These are phyloP conservation scores for Helminthosporium solani DNA, from an alignment of 2,329 filamentous ascomycete genomes.

Conservation along the genomic window DNA sequence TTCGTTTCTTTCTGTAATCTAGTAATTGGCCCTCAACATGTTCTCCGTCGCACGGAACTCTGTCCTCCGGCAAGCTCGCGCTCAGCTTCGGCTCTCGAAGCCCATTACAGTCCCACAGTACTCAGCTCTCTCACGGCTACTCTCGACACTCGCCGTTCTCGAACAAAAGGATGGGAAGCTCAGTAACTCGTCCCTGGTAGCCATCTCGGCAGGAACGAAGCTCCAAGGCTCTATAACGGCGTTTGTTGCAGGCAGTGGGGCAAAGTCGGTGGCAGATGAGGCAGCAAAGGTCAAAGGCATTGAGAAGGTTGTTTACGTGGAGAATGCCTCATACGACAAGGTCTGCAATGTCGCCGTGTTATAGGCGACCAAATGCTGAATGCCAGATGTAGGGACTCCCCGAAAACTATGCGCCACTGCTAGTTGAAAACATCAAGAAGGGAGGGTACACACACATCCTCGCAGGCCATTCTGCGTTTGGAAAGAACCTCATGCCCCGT, in stretches of 20 bases:
- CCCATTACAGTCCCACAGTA: constrained; percentile 43
- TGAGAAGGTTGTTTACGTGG: constrained; percentile 86
- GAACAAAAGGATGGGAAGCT: constrained; percentile 92
- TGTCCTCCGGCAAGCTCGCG: constrained; percentile 40
- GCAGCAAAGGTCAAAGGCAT: constrained; percentile 87
- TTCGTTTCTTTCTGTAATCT: not conserved
- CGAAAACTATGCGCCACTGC: constrained; percentile 89
- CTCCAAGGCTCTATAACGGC: constrained; percentile 82
- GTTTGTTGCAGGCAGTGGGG: constrained; percentile 80
- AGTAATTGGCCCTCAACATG: constrained; percentile 24
- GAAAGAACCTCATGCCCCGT: constrained; percentile 89
- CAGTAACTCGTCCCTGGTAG: constrained; percentile 76
- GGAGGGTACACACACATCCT: constrained; percentile 91
- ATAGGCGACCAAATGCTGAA: no score
- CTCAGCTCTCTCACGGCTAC: constrained; percentile 65
- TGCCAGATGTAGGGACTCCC: constrained; percentile 70
- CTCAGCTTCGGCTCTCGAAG: constrained; percentile 46
- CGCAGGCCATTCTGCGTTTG: constrained; percentile 89
- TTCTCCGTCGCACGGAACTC: constrained; percentile 39
- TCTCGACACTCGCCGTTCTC: constrained; percentile 86
- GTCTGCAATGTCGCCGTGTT: no score
- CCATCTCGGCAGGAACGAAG: constrained; percentile 82
- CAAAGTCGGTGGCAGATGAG: constrained; percentile 74
- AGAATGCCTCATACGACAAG: constrained; percentile 91
- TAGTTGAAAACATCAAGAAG: constrained; percentile 96